Evolutionary conservation across 768 basidiomycete species (phyloP).

Genomic region (Kwoniella mangroviensis): DNA sequence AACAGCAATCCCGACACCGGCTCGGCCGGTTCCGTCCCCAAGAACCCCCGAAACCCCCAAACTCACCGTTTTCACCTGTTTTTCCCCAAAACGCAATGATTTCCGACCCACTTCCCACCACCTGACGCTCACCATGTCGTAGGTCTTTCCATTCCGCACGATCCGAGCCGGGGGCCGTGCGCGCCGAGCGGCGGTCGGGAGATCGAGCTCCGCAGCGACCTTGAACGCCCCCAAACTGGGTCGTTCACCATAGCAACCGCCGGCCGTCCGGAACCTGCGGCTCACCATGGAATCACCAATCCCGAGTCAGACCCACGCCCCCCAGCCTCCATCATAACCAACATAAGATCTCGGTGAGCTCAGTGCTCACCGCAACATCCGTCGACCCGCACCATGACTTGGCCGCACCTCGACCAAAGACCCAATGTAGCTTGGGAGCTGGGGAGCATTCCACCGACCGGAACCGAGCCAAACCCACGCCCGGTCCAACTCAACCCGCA

Average conservation of each 20-base stretch:
- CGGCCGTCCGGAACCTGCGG: not conserved
- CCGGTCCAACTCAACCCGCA: not conserved
- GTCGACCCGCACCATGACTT: not conserved
- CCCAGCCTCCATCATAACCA: not conserved
- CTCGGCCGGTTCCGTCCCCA: not conserved
- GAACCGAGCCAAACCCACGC: too few species aligned
- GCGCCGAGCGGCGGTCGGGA: not conserved
- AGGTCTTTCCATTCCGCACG: slow-evolving; percentile 8
- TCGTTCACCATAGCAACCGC: not conserved
- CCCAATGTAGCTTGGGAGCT: not conserved
- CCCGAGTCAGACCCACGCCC: not conserved
- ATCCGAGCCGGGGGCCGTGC: slow-evolving; percentile 10
- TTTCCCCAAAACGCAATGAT: not conserved
- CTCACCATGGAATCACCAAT: not conserved
- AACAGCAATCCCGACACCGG: not conserved
- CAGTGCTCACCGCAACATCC: too few species aligned
- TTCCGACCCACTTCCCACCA: not conserved
- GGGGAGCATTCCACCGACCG: not conserved
- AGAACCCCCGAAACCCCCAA: not conserved
- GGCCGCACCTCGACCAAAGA: too few species aligned
- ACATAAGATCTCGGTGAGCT: too few species aligned
- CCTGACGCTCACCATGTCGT: not conserved
- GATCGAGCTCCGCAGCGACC: not conserved
- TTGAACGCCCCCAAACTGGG: not conserved
- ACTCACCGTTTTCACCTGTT: not conserved